These are phyloP conservation scores for Panicum miliaceum DNA, from an alignment of 176 grass and related monocot genomes.

Conservation along the genomic window DNA sequence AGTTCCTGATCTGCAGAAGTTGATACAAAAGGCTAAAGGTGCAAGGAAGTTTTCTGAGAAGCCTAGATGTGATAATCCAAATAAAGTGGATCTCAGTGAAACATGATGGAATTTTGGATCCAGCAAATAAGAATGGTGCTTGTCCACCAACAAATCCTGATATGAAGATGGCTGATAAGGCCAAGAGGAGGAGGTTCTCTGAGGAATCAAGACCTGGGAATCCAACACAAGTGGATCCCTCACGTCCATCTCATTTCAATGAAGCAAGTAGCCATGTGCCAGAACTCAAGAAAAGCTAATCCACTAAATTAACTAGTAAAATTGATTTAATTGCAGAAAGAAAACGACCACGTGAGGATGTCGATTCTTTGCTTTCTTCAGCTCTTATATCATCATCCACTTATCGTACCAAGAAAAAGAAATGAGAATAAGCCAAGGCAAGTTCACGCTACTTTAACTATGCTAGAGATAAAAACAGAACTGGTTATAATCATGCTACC, in stretches of 20 bases:
- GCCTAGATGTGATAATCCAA: conserved; percentile 43
- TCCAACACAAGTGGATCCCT: conserved; percentile 46
- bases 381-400: conserved; percentile 72
- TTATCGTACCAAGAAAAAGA: conserved; percentile 45
- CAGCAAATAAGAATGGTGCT: conserved; percentile 31
- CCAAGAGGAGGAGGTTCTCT: conserved; percentile 47
- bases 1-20: conserved; percentile 45
- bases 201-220: conserved; percentile 50
- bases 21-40: conserved; percentile 58
- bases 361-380: conserved; percentile 77
- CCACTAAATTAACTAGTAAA: conserved; percentile 33
- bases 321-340: conserved; percentile 63
- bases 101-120: conserved; percentile 9
- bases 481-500: neutral
- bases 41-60: conserved; percentile 57
- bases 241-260: conserved; percentile 35
- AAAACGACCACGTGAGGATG: conserved; percentile 74
- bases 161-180: conserved; percentile 47
- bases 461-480: no score
- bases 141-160: conserved; percentile 42
- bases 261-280: conserved; percentile 38
- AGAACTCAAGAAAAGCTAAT: conserved; percentile 46
- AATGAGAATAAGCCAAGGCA: conserved; percentile 48
- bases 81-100: conserved; percentile 34
- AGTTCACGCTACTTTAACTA: conserved; percentile 11